Base-by-base conservation (phyloP, 176 grass and related monocot genomes). In the Ampelocalamus luodianensis region DNA sequence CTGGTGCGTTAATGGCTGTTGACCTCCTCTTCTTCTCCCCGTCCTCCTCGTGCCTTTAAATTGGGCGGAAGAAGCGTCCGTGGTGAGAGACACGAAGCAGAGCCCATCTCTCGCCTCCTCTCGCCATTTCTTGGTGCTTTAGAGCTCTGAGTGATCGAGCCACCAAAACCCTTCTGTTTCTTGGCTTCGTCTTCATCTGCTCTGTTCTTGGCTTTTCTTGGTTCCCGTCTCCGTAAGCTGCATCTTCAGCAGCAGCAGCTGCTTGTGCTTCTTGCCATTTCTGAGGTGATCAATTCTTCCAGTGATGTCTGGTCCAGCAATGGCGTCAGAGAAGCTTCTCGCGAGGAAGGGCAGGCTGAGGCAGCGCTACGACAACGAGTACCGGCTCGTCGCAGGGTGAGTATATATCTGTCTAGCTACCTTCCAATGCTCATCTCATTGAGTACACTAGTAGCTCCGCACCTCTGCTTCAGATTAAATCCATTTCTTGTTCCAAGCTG, bases 331-430 rank as follows among this genome's bases (percentile, higher is more conserved):
- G 32, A 40, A 23, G 55, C 50, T 80, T 18, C 66, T 88, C 4
- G 92, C 81, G 59, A 78, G 92, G 82, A 84, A 94, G 87, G 92
- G 90, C 6, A 72, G 92, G 67, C 81, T 87, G 23, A 81, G 81
- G 71, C 92, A 94, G 81, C 90, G 92, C 14, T 94, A 94, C 71
- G 92, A 94, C 32, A 27, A 66, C 75, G 83, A 92, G 59, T 94
- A 92, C 85, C 92, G 92, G n/a, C 92, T 94, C 51, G 92, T 94
- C 26, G 89, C 92, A 4, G 92, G 88, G 88, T 88, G 81, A 32
- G 74, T 64, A 63, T 14, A 37, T 48, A 17, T 6, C 1, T 36
- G 16, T 34, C 39, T 49, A 27, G 16, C 26, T 50, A 20, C 23
- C 43, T 50, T 32, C 22, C 15, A 26, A n/a, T 22, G 38, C 67